Evolutionary conservation across 2,329 filamentous ascomycete genomes (phyloP).

Genomic region (Hirsutella thompsonii): DNA sequence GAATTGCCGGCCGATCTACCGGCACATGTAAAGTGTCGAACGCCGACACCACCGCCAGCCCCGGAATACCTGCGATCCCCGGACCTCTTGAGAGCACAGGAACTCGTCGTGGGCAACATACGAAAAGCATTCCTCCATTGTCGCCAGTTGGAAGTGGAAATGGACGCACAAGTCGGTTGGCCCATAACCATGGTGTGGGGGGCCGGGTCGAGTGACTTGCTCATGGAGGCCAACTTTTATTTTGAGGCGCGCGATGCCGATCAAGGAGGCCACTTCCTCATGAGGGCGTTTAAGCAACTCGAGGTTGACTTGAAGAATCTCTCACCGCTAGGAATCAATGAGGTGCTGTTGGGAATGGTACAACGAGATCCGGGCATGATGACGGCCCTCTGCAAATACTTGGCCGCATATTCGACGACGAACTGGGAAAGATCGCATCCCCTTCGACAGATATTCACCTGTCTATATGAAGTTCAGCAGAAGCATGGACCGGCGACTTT

Average conservation of each 20-base stretch:
- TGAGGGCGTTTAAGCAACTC: slow-evolving; percentile 29
- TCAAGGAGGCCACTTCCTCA: slow-evolving; percentile 24
- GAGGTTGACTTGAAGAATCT: slow-evolving; percentile 28
- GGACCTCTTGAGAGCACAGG: slow-evolving; percentile 29
- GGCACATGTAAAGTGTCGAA: slow-evolving; percentile 29
- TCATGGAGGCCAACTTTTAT: slow-evolving; percentile 29
- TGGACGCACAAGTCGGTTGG: slow-evolving; percentile 24
- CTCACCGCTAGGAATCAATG: slow-evolving; percentile 28
- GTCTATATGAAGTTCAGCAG: slow-evolving; percentile 30
- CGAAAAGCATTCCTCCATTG: slow-evolving; percentile 30
- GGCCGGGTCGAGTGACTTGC: slow-evolving; percentile 27
- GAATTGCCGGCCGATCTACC: slow-evolving; percentile 28
- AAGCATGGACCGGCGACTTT: slow-evolving; percentile 28
- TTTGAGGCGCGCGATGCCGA: slow-evolving; percentile 27
- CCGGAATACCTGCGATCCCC: slow-evolving; percentile 28
- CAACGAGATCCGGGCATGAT: slow-evolving; percentile 29
- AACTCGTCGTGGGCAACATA: slow-evolving; percentile 29
- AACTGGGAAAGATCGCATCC: slow-evolving; percentile 29
- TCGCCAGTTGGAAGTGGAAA: slow-evolving; percentile 27
- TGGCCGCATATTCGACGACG: slow-evolving; percentile 28
- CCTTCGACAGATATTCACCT: slow-evolving; percentile 27
- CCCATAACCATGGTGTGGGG: slow-evolving; percentile 29
- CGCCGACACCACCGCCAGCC: slow-evolving; percentile 28
- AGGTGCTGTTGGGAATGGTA: slow-evolving; percentile 29
- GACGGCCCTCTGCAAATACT: slow-evolving; percentile 31